Base-by-base conservation (phyloP, 2,329 filamentous ascomycete species). In the Cladosporium colombiae region DNA sequence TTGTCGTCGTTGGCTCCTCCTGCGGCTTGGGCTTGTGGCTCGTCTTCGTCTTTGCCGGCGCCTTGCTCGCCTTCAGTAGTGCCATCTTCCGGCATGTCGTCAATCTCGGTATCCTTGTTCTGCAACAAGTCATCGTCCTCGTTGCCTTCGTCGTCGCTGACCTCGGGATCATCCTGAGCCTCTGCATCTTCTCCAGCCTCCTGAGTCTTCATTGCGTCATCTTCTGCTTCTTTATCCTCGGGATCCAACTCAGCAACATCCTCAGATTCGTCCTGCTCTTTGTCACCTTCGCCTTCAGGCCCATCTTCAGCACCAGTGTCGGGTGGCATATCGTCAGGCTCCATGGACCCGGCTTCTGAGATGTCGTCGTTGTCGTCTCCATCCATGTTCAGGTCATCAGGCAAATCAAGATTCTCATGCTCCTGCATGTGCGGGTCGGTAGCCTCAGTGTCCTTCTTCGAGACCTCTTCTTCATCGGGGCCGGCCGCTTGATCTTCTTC, bases 381-480 rank as follows among this genome's bases (percentile, higher is more conserved):
- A 69, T 94, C 90, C 64, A 95, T 85, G 65, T 96, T 89, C 83
- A 97, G 90, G 69, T 97, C 92, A 50, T 97, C 93, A 0, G 93
- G 93, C 25, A 97, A 82, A 55, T 93, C 92, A 67, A 97, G 82
- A 2, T 89, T 88, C 67, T 96, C 89, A 71, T 92, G 89, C 75
- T 97, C 90, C 71, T 94, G 86, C 1, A 91, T 86, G 72, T 94
- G 89, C 61, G 92, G 89, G 76, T 92, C 89, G 67, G 86, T 84
- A 67, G 86, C 83, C 75, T 91, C 88, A 62, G 81, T 81, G 62
- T 90, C 86, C 67, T 93, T 87, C 71, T 89, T 86, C 29, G 85
- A 87, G 33, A 87, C 86, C 50, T 87, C 86, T 67, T 91, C 88
- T 46, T 87, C 84, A 25, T 84, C 67, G 74, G 80, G 65, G 72